Evolutionary conservation across 163 green algal species (phyloP), one percentile per base, ranked within the genome.

Genomic region (Picocystis sp.): DNA sequence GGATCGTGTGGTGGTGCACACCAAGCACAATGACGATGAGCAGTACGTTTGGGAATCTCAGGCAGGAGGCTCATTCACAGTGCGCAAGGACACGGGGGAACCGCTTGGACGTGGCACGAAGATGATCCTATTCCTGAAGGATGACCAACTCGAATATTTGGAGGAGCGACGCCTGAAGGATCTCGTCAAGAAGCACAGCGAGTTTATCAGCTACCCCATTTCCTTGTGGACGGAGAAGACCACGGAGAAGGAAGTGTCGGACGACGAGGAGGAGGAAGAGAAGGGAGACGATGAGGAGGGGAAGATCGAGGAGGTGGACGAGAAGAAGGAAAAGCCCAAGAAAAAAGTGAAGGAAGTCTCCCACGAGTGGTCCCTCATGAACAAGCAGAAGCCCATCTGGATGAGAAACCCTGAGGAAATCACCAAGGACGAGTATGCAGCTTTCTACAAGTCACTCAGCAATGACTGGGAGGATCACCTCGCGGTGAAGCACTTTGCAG

Each of bases 401-500:
- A 95, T 99, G 90, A 83, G 90, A 60, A 83, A 81, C 61, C 82
- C 90, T 12, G 90, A 99, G 22, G 90, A 99, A 67, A 80, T 97
- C 56, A 92, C 75, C 47, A 84, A 83, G 57, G 85, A 93, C 47
- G 86, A 96, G 81, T 96, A 96, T 63, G 78, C 76, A 13, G 84
- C 87, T 44, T 96, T 96, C 75, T 96, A 96, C 84, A 98, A 96
- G 80, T 80, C 77, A 3, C 74, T 98, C 50, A 85, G 80, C 66
- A 99, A 99, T 68, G 91, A 99, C 77, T 99, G 91, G 91, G 91
- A 99, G 77, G 91, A 99, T 45, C 80, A 92, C 55, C 71, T 99
- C 46, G 58, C 80, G 2, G 74, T 86, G 43, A 99, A 97, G 81
- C 86, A 94, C 77, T 96, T 96, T 73, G 72, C 69, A 2, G 89